phyloP scores from a whole-genome alignment of 768 basidiomycete genomes.

The Gymnopilus dilepis region DNA sequence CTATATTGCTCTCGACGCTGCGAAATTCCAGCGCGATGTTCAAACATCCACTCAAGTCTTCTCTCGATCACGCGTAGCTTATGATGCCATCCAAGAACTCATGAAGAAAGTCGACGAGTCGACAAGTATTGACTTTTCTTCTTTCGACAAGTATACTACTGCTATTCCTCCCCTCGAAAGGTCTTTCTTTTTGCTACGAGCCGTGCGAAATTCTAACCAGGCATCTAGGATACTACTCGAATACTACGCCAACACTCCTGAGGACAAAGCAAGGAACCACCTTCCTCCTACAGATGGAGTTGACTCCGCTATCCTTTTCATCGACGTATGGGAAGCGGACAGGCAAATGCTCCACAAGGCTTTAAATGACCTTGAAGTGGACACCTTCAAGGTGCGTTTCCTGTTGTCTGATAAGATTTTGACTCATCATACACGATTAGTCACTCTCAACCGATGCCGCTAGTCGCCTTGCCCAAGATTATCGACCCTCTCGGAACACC shows the following conservation, averaged over 20 bases:
- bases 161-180: constrained; percentile 28
- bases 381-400: constrained; percentile 15
- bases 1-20: constrained; percentile 20
- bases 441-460: constrained; percentile 4
- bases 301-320: constrained; percentile 19
- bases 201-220: background rate
- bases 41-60: constrained; percentile 22
- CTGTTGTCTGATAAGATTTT: background rate
- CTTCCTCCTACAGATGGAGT: constrained; percentile 16
- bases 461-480: background rate
- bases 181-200: constrained; percentile 6
- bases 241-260: constrained; percentile 2
- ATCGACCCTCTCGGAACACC: background rate
- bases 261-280: constrained; percentile 2
- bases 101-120: constrained; percentile 23
- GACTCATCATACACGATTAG: background rate
- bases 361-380: constrained; percentile 5
- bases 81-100: constrained; percentile 25
- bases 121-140: constrained; percentile 8
- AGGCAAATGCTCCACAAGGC: constrained; percentile 17
- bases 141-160: constrained; percentile 26
- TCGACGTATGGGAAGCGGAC: constrained; percentile 21
- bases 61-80: constrained; percentile 22
- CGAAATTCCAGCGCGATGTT: constrained; percentile 20
- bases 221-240: constrained; percentile 6